Evolutionary conservation across 768 basidiomycete species (phyloP).

Genomic region (Kondoa malvinella): DNA sequence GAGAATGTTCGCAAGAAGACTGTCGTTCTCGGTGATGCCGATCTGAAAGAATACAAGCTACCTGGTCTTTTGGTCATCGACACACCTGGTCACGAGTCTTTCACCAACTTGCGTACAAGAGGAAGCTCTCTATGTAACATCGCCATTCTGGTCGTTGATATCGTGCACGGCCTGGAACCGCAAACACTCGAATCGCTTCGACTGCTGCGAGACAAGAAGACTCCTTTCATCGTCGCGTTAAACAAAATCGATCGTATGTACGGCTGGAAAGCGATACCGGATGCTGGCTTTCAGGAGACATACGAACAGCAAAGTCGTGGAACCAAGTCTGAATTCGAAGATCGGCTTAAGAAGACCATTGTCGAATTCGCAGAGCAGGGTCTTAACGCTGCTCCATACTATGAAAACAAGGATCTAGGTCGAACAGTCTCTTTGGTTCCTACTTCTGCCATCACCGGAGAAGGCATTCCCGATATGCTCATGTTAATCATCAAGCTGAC

Average conservation of each 20-base stretch:
- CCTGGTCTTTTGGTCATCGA: conserved; percentile 92
- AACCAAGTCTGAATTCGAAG: conserved; percentile 81
- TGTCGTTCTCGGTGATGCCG: conserved; percentile 73
- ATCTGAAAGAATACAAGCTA: conserved; percentile 77
- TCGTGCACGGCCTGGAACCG: conserved; percentile 96
- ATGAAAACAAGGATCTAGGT: conserved; percentile 90
- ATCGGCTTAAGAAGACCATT: conserved; percentile 64
- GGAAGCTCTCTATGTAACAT: conserved; percentile 97
- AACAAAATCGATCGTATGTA: conserved; percentile 99
- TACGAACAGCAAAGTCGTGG: conserved; percentile 59
- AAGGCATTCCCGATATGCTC: conserved; percentile 98
- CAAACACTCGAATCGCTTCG: conserved; percentile 93
- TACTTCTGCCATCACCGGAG: conserved; percentile 92
- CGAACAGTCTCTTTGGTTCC: conserved; percentile 91
- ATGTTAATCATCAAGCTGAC: conserved; percentile 94
- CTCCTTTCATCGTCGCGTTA: conserved; percentile 94
- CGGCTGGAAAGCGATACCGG: conserved; percentile 76
- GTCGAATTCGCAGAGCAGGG: conserved; percentile 96
- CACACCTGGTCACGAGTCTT: conserved; percentile 98
- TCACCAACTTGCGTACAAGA: conserved; percentile 86
- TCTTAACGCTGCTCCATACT: conserved; percentile 83
- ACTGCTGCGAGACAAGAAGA: conserved; percentile 75
- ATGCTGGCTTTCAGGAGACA: conserved; percentile 82
- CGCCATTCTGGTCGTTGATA: conserved; percentile 95
- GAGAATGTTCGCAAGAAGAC: conserved; percentile 90